Percentiles rank a stretch among this genome's conserved stretches.
These are phyloP conservation scores for Botrytis aclada DNA, from an alignment of 2,329 filamentous ascomycete genomes.

Conservation along the genomic window DNA sequence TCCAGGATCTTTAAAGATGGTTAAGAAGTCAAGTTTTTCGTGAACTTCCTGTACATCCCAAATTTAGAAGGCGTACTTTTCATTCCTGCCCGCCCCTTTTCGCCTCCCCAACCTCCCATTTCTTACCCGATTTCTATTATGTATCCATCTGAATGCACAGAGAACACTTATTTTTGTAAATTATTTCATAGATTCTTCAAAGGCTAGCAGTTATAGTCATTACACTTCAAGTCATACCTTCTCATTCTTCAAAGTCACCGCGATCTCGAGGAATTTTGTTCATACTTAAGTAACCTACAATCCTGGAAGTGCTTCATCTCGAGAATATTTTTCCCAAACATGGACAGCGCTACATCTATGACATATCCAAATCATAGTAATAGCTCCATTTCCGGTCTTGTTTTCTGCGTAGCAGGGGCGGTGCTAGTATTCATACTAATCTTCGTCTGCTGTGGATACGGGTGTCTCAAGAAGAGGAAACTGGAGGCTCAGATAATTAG, in stretches of 20 bases:
- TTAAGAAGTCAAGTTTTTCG: not conserved
- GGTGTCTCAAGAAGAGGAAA: conserved; percentile 3
- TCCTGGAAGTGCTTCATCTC: no score
- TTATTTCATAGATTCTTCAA: not conserved
- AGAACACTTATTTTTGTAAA: not conserved
- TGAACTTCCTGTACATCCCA: not conserved
- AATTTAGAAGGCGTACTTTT: not conserved
- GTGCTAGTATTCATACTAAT: not conserved
- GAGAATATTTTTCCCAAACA: not conserved
- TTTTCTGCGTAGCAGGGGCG: not conserved
- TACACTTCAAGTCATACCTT: not conserved
- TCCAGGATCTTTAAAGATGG: no score
- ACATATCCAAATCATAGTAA: not conserved
- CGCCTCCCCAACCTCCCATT: not conserved
- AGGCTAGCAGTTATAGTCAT: not conserved
- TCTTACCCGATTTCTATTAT: not conserved
- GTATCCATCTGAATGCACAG: not conserved
- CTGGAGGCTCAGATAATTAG: not conserved
- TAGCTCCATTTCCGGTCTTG: not conserved
- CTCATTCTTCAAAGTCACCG: not conserved
- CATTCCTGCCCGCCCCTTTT: not conserved
- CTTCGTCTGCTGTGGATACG: conserved; percentile 9
- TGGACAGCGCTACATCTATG: not conserved
- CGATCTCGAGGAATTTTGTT: not conserved
- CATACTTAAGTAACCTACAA: not conserved